Evolutionary conservation across 169 alveolate genomes (phyloP), one percentile per base, ranked within the genome.

Genomic region (Blepharisma undulans): DNA sequence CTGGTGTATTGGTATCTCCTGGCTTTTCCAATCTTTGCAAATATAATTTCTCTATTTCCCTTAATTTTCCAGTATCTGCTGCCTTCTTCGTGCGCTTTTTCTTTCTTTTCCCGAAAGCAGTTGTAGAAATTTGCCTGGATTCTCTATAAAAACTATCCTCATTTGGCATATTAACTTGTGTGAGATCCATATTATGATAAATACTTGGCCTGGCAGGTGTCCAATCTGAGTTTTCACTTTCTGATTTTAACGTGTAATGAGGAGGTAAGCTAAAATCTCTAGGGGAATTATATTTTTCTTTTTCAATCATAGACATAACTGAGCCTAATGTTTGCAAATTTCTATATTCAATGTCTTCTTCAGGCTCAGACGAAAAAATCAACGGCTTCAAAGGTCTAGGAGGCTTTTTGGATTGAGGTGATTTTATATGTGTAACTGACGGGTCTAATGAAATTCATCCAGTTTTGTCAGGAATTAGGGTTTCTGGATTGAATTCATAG

Each of bases 341-440:
- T 72, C 61, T 60, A 19, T 60, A 19, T 16, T 71, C 84, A 72
- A 21, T 4, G 36, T 59, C 72, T 22, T 82, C 89, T 27, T 86
- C 91, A 86, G 81, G 60, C 72, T 32, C 34, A 21, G 34, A 19
- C 12, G 72, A 29, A 18, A 86, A 29, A 36, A 19, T 32, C 8
- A 86, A 29, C 7, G 91, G 91, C 27, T 86, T 60, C 29, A 86
- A 72, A 10, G 36, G 87, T 6, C 87, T 29, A 1, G 89, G 89
- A 76, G 89, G 91, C 29, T 86, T 72, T 78, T 32, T 29, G 27
- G 29, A 78, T 25, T 27, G 7, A 21, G 86, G 34, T 78, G 25
- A 21, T 29, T 36, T 72, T 4, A 29, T 18, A 22, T 72, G 10
- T 0, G 80, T 10, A 72, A 25, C 29, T 72, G 29, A 29, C 18